phyloP scores from a whole-genome alignment of 768 basidiomycete species.

The Calocybe gangraenosa region DNA sequence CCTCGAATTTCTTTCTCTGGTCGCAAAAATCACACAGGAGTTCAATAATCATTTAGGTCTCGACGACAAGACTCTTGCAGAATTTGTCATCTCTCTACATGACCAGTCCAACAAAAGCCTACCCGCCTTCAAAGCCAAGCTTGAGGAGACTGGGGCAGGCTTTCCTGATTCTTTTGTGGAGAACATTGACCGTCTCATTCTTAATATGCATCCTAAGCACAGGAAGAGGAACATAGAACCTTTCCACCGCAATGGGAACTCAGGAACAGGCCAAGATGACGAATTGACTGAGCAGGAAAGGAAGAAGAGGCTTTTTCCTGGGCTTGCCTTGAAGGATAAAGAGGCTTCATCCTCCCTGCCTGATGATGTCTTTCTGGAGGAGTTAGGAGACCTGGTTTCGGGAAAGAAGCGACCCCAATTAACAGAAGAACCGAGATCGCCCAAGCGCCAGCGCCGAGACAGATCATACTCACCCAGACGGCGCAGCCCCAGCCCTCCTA shows the following conservation, averaged over 20 bases:
- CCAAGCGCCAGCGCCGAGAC: conserved; percentile 60
- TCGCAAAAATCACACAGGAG: conserved; percentile 90
- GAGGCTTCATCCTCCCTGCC: conserved; percentile 54
- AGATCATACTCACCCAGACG: conserved; percentile 45
- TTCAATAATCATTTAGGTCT: conserved; percentile 82
- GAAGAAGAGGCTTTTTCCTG: conserved; percentile 85
- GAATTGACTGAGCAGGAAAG: conserved; percentile 63
- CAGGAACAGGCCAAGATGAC: conserved; percentile 25
- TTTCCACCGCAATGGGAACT: conserved; percentile 31
- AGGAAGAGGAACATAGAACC: conserved; percentile 63
- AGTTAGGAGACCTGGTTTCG: conserved; percentile 86
- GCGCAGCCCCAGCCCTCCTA: conserved; percentile 56
- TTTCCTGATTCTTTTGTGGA: conserved; percentile 90
- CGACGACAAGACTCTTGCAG: conserved; percentile 90
- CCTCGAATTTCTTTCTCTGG: conserved; percentile 89
- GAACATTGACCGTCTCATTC: conserved; percentile 91
- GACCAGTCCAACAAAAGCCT: conserved; percentile 72
- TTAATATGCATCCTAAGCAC: conserved; percentile 94
- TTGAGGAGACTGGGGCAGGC: conserved; percentile 71
- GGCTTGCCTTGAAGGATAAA: conserved; percentile 77
- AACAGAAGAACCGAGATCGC: conserved; percentile 37
- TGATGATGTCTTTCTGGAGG: conserved; percentile 83
- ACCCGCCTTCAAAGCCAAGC: conserved; percentile 74
- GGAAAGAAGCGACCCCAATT: conserved; percentile 56
- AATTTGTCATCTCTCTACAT: conserved; percentile 91